Conservation (phyloP, 2,329 filamentous ascomycete species). For the Verticillium nonalfalfae region DNA sequence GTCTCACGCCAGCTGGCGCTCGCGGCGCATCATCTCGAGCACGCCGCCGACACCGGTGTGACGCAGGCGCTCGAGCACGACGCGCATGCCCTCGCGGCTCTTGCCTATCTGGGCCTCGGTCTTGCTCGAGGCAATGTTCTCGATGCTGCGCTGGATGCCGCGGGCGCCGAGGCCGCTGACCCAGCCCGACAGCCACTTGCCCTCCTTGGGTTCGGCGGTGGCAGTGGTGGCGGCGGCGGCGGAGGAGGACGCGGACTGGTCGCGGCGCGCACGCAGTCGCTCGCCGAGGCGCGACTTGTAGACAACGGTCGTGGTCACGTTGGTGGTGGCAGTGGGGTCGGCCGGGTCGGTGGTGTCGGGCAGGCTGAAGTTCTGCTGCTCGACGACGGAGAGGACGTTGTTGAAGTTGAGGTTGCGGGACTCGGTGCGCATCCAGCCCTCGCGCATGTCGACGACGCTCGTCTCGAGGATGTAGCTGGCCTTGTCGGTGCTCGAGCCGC, state of each 20-base stretch:
- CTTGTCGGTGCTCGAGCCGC: constrained; percentile 52
- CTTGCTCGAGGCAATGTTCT: constrained; percentile 70
- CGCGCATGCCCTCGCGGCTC: constrained; percentile 75
- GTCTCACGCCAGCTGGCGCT: constrained; percentile 19
- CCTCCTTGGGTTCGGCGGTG: constrained; percentile 34
- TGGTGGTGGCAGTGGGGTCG: constrained; percentile 39
- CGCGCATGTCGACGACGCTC: constrained; percentile 69
- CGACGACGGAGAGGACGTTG: constrained; percentile 70
- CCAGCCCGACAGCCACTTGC: constrained; percentile 46
- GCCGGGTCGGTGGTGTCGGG: constrained; percentile 25
- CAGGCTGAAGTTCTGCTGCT: constrained; percentile 62
- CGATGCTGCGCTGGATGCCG: constrained; percentile 73
- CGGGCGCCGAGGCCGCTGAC: constrained; percentile 57
- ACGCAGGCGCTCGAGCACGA: constrained; percentile 66
- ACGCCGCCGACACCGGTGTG: constrained; percentile 53
- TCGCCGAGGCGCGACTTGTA: constrained; percentile 69
- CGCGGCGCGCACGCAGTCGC: constrained; percentile 51
- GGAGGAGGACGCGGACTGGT: constrained; percentile 26
- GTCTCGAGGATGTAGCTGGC: constrained; percentile 77
- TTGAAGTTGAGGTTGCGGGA: constrained; percentile 78
- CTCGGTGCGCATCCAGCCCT: constrained; percentile 80
- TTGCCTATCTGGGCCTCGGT: constrained; percentile 74
- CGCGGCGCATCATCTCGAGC: constrained; percentile 45
- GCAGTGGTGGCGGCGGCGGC: constrained; percentile 26
- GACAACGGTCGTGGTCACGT: constrained; percentile 67